phyloP scores from a whole-genome alignment of 2,329 filamentous ascomycete genomes.

The Parasarocladium wereldwijsianum region DNA sequence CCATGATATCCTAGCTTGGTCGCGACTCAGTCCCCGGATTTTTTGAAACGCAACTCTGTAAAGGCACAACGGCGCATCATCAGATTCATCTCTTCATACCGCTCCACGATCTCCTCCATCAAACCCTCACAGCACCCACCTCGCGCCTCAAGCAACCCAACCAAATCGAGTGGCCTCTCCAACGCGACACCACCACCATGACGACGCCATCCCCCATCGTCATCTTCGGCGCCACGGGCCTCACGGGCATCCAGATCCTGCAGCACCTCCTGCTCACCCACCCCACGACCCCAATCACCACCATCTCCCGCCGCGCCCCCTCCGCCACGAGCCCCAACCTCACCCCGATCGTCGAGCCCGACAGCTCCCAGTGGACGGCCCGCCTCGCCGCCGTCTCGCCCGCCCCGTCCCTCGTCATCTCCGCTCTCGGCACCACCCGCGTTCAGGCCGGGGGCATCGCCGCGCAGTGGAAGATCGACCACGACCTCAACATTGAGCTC shows the following conservation, averaged over 20 bases:
- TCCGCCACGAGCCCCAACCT: constrained; percentile 43
- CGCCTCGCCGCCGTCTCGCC: constrained; percentile 41
- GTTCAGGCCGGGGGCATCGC: constrained; percentile 60
- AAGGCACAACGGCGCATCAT: constrained; percentile 3
- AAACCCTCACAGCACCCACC: neutral
- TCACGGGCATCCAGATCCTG: constrained; percentile 63
- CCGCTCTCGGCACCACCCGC: constrained; percentile 67
- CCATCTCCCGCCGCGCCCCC: constrained; percentile 53
- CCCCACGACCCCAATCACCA: constrained; percentile 38
- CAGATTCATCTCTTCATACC: neutral
- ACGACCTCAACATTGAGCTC: constrained; percentile 70
- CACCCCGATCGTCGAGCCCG: constrained; percentile 43
- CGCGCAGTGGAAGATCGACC: constrained; percentile 76
- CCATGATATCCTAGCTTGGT: no score
- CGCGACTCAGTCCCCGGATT: no score
- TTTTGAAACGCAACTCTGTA: no score
- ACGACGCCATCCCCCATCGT: constrained; percentile 25
- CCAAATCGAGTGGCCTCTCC: neutral
- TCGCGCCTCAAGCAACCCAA: neutral
- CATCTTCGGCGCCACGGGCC: constrained; percentile 51
- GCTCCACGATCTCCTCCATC: neutral
- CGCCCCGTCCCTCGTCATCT: constrained; percentile 53
- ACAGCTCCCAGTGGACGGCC: constrained; percentile 54
- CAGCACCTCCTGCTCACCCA: constrained; percentile 40
- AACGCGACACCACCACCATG: constrained; percentile 4